Base-by-base conservation (phyloP, 768 basidiomycete genomes). In the Suillus discolor region DNA sequence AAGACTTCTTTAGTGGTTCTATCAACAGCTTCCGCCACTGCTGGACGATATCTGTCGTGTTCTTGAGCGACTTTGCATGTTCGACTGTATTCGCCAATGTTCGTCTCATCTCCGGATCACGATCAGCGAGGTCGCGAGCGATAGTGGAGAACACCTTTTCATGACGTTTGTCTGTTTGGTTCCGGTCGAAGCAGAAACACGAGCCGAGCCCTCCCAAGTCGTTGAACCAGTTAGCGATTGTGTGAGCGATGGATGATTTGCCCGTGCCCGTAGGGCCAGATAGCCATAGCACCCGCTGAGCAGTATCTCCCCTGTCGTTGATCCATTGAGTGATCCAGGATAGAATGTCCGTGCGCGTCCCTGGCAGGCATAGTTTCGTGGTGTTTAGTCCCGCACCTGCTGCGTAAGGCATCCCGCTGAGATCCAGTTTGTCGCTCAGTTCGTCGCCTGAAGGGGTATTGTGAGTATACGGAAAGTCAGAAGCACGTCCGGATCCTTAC, bases 61-160 rank as follows among this genome's bases (percentile, higher is more conserved):
- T 41, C 5, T 54, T 39, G 41, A 67, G 65, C 8, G 64, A 5
- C 15, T 20, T 51, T 16, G 39, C 31, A 47, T 49, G 31, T n/a
- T 38, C 13, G 42, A 67, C 38, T 11, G 42, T 13, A 0, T 31
- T 13, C 4, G 51, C 51, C 20, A 67, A 28, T 8, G 41, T 6
- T 7, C 23, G 55, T 36, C 36, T 60, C n/a, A 66, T 31, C n/a
- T 57, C 41, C 4, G 57, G 12, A 39, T 72, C 67, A 51, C 69
- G 66, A 3, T 63, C 67, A 38, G 72, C 72, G 4, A 73, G 57
- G n/a, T 71, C 67, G 23, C 66, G 63, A 28, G 70, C 77, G 3
- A 79, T 71, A 34, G 78, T 79, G 28, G 71, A 72, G 68, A 78
- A 76, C 34, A 78, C 28, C 67, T 65, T 36, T 62, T 34, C 38